phyloP scores from a whole-genome alignment of 768 basidiomycete species.

The Tricholoma bakamatsutake region DNA sequence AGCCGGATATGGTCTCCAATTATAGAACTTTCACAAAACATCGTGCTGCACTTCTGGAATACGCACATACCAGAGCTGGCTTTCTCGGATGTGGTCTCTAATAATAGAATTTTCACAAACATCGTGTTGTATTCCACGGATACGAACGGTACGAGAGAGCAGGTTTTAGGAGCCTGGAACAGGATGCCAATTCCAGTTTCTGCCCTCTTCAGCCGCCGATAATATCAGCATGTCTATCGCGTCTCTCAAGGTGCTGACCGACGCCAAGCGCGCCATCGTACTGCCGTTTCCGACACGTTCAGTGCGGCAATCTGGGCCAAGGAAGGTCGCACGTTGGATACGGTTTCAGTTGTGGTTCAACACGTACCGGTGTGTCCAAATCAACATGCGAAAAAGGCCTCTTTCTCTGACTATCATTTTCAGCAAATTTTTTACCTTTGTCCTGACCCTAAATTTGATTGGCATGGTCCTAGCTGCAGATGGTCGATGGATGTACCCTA shows the following conservation, averaged over 20 bases:
- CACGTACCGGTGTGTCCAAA: conserved; percentile 53
- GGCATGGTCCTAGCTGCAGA: conserved; percentile 56
- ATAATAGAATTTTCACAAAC: neutral
- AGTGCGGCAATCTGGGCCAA: conserved; percentile 15
- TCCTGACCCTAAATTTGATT: conserved; percentile 53
- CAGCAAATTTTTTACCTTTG: conserved; percentile 70
- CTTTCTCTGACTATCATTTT: neutral
- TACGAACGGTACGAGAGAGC: neutral
- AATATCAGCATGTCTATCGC: neutral
- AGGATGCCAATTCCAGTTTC: neutral
- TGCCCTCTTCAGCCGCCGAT: neutral
- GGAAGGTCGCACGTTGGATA: conserved; percentile 48
- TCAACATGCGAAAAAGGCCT: neutral
- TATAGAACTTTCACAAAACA: neutral
- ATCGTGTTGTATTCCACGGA: neutral
- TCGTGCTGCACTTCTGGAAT: neutral
- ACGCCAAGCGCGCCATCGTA: neutral
- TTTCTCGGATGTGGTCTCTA: neutral
- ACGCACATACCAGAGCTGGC: neutral
- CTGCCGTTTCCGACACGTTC: neutral
- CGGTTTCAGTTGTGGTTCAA: conserved; percentile 72
- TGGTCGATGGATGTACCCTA: conserved; percentile 64
- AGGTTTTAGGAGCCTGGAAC: neutral
- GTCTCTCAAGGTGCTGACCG: neutral
- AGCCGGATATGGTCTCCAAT: neutral